Evolutionary conservation across 1,284 basidiomycete genomes (phyloP).

Genomic region (Mycena citricolor): DNA sequence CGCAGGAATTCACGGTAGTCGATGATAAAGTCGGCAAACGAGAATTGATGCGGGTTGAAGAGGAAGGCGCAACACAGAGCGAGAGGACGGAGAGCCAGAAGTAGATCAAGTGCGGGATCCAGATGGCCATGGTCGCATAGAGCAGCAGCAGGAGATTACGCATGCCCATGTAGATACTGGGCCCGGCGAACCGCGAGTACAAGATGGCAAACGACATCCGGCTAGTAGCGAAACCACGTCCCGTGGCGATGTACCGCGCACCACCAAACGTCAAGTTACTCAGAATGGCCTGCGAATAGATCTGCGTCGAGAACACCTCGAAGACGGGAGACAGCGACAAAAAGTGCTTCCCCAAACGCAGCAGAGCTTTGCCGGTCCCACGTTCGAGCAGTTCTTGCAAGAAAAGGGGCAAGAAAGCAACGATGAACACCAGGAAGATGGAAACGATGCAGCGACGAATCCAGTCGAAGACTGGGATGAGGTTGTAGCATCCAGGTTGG

Average conservation of each 20-base stretch:
- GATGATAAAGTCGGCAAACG: conserved; percentile 92
- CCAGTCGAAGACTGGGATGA: conserved; percentile 94
- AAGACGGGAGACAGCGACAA: conserved; percentile 92
- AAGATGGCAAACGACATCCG: conserved; percentile 93
- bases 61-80: conserved; percentile 90
- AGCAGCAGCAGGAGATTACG: conserved; percentile 86
- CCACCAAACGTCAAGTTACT: conserved; percentile 96
- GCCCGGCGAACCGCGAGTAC: conserved; percentile 97
- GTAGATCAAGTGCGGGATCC: conserved; percentile 93
- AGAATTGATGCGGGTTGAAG: conserved; percentile 98
- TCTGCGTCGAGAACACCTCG: conserved; percentile 97
- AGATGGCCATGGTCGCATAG: conserved; percentile 87
- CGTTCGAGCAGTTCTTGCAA: conserved; percentile 90
- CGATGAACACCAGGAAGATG: conserved; percentile 97
- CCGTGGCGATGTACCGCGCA: conserved; percentile 95
- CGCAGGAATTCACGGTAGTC: conserved; percentile 96
- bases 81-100: conserved; percentile 95
- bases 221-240: conserved; percentile 95
- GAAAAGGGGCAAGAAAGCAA: conserved; percentile 93
- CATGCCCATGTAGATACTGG: conserved; percentile 96
- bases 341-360: conserved; percentile 93
- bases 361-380: conserved; percentile 89
- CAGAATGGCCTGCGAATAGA: conserved; percentile 93
- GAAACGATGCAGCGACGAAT: conserved; percentile 93
- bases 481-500: conserved; percentile 90